A percentile compares a stretch with the other conserved stretches of the same genome.
Conservation (phyloP, 1,284 basidiomycete genomes). For the Spongiforma sp. region DNA sequence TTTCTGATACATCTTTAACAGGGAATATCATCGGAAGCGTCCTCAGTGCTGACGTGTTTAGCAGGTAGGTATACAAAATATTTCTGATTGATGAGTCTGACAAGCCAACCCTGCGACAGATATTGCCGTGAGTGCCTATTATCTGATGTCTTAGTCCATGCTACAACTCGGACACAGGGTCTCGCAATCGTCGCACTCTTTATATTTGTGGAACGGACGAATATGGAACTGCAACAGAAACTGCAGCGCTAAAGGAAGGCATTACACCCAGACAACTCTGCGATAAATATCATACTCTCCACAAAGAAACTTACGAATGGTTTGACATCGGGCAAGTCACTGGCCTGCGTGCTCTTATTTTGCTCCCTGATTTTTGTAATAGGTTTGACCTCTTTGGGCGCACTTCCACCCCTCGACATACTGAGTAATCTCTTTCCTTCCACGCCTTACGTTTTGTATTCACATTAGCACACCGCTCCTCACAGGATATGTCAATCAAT, state of each 20-base stretch:
- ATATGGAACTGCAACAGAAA: slow-evolving; percentile 99
- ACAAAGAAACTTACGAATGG: slow-evolving; percentile 95
- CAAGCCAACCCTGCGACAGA: slow-evolving; percentile 39
- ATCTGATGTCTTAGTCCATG: neutral
- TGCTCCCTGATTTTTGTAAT: slow-evolving; percentile 21
- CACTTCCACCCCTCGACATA: slow-evolving; percentile 91
- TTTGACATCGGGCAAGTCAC: slow-evolving; percentile 79
- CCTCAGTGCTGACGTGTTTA: slow-evolving; percentile 96
- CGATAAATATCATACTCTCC: slow-evolving; percentile 92
- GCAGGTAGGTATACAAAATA: slow-evolving; percentile 64
- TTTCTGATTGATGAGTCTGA: slow-evolving; percentile 10
- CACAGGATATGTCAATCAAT: slow-evolving; percentile 87
- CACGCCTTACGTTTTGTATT: neutral
- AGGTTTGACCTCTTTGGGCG: slow-evolving; percentile 98
- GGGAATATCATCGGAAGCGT: slow-evolving; percentile 99
- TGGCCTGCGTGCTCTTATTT: neutral
- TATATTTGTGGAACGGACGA: slow-evolving; percentile 99
- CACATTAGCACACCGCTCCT: slow-evolving; percentile 5
- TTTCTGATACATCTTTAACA: slow-evolving; percentile 30
- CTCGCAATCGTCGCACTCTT: slow-evolving; percentile 74
- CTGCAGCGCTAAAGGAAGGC: slow-evolving; percentile 94
- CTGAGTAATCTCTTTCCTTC: slow-evolving; percentile 64
- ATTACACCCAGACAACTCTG: slow-evolving; percentile 88
- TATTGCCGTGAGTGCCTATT: slow-evolving; percentile 63
- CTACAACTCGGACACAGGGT: slow-evolving; percentile 50